Conservation (phyloP, 106 monocot species). For the Platanthera zijinensis region DNA sequence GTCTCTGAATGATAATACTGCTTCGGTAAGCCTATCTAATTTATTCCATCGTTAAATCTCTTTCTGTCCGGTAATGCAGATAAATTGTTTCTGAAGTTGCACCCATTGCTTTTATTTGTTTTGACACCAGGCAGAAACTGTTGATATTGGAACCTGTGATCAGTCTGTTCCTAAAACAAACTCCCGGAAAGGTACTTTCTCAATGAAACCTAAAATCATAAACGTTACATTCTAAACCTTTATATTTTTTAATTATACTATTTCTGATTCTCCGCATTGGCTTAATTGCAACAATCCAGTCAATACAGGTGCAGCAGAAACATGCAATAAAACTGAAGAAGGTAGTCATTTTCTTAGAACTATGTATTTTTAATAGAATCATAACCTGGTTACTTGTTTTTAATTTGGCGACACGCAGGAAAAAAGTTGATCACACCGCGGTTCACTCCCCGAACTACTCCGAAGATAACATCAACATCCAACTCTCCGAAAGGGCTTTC, state of each 20-base stretch:
- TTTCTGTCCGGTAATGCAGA: background rate
- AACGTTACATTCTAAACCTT: background rate
- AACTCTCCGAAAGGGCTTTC: constrained; percentile 48
- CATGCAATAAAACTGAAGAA: constrained; percentile 10
- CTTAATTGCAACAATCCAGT: constrained; percentile 11
- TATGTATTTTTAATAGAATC: background rate
- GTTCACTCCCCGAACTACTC: constrained; percentile 38
- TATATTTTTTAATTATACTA: background rate
- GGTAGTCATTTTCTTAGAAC: constrained; percentile 10
- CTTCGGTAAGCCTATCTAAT: constrained; percentile 39
- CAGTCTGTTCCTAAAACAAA: constrained; percentile 31
- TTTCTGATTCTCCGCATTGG: constrained; percentile 5
- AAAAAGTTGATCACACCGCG: constrained; percentile 39
- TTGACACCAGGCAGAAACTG: constrained; percentile 33
- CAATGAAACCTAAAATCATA: background rate
- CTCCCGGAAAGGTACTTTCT: constrained; percentile 44
- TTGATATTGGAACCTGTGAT: constrained; percentile 30
- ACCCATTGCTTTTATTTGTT: constrained; percentile 5
- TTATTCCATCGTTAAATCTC: background rate
- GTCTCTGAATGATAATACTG: constrained; percentile 80
- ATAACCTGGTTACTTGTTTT: background rate
- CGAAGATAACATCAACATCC: constrained; percentile 34
- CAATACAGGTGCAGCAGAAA: constrained; percentile 18
- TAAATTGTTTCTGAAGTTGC: background rate
- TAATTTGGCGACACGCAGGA: constrained; percentile 7